Evolutionary conservation across 2,329 filamentous ascomycete genomes (phyloP), one percentile per base, ranked within the genome.

Genomic region (Lizonia empirigonia): DNA sequence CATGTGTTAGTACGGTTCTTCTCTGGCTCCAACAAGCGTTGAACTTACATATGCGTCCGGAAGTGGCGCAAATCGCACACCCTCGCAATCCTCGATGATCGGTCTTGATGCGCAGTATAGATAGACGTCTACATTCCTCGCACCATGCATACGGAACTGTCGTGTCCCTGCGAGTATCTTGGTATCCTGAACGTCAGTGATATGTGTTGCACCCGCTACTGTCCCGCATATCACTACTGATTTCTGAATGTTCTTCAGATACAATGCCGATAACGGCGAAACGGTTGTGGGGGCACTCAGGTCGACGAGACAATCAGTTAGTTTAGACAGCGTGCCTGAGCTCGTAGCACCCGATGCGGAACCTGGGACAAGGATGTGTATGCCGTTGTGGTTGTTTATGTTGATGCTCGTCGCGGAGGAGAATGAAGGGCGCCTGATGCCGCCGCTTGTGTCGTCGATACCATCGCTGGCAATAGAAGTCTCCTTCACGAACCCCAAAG

Each of bases 131-230:
- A 95, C 88, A 54, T 91, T 83, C 35, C 77, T 80, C 67, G 90
- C 95, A 59, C 93, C 88, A 70, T 99, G 94, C 78, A 99, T 93
- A 18, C 94, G 84, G 64, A 96, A 91, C 73, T 99, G 94, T n/a
- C 88, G 82, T 44, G 90, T 89, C 7, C 59, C 33, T 6, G 84
- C 81, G 2, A 96, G 85, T 0, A 97, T 85, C n/a, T 91, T 82
- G 56, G 86, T 89, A 63, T 90, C 79, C 41, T 80, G 77, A 1
- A 96, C 77, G 1, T 80, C 82, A 0, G 93, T 97, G 42, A 97
- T 83, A 68, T 97, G 93, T 7, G 88, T 85, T 0, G 94, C 85
- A 0, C 94, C 94, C 32, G 82, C 80, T 5, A 97, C 88, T 47
- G 85, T 83, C 0, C 92, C 91, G 30, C 27, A 30, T n/a, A 30